Conservation (phyloP, 2,329 filamentous ascomycete genomes). For the Exophiala xenobiotica region DNA sequence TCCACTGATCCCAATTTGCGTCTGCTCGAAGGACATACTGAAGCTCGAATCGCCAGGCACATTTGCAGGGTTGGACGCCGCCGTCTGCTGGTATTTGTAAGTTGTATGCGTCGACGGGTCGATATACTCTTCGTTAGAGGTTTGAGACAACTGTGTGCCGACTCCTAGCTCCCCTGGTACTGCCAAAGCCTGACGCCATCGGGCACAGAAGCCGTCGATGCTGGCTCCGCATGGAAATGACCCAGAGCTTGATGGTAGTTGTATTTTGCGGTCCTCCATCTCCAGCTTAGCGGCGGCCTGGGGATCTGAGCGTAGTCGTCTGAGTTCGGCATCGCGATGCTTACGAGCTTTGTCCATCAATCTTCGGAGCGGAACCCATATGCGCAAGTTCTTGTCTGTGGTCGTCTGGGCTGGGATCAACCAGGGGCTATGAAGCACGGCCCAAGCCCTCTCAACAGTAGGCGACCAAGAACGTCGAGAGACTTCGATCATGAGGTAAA, state of each 20-base stretch:
- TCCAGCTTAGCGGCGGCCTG: constrained; percentile 24
- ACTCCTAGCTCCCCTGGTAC: not conserved
- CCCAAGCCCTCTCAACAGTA: constrained; percentile 50
- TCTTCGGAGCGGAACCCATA: constrained; percentile 39
- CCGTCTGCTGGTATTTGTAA: not conserved
- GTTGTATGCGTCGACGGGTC: not conserved
- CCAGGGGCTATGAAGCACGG: constrained; percentile 41
- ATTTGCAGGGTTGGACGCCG: not conserved
- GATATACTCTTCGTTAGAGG: not conserved
- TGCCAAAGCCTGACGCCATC: constrained; percentile 36
- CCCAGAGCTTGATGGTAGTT: constrained; percentile 34
- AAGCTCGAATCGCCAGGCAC: not conserved
- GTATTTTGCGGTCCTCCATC: constrained; percentile 7
- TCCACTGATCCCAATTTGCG: not conserved
- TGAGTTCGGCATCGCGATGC: constrained; percentile 37
- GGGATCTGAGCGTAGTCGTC: constrained; percentile 33
- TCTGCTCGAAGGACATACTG: not conserved
- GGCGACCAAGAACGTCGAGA: constrained; percentile 49
- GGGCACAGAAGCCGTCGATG: constrained; percentile 30
- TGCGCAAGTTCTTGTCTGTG: constrained; percentile 35
- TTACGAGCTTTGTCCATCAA: constrained; percentile 34
- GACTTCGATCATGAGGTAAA: constrained; percentile 56
- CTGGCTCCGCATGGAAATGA: constrained; percentile 27
- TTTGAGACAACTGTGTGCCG: not conserved
- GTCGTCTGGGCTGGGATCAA: constrained; percentile 31